Conservation (phyloP, 148 eudicot species). For the Bassia scoparia region DNA sequence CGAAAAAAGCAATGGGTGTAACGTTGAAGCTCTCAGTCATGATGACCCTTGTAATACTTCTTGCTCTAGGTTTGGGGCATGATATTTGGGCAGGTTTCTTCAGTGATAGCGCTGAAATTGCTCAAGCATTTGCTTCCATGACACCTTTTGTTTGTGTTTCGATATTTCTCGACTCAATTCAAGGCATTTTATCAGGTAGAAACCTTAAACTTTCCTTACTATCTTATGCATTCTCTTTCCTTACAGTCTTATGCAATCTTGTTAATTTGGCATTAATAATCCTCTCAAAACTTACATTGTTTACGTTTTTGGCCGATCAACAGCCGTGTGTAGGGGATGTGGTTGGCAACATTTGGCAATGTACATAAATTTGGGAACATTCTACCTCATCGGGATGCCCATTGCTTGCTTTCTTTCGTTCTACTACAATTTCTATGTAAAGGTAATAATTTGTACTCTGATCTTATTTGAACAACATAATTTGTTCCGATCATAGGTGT, state of each 20-base stretch:
- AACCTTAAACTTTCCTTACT: too few species aligned
- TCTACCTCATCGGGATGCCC: conserved; percentile 67
- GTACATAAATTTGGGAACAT: conserved; percentile 53
- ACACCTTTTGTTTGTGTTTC: conserved; percentile 62
- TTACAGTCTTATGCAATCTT: too few species aligned
- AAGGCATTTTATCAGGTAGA: conserved; percentile 84
- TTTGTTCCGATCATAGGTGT: too few species aligned
- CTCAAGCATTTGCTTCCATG: conserved; percentile 46
- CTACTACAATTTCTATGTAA: conserved; percentile 42
- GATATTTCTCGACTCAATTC: conserved; percentile 57
- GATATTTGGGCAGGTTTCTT: conserved; percentile 64
- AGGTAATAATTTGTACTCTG: conserved; percentile 30
- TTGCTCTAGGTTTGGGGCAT: conserved; percentile 52
- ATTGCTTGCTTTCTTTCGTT: conserved; percentile 53
- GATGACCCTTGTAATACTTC: conserved; percentile 39
- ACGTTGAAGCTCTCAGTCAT: conserved; percentile 63
- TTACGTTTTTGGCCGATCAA: background rate
- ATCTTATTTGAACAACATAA: background rate
- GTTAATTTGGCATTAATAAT: too few species aligned
- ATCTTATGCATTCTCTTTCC: too few species aligned
- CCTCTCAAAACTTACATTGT: too few species aligned
- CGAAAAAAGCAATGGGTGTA: conserved; percentile 61
- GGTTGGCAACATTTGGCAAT: conserved; percentile 79
- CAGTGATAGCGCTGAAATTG: conserved; percentile 47
- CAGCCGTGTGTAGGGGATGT: conserved; percentile 82